Evolutionary conservation across 257 asterid genomes (phyloP).

Genomic region (Echites panduratus): DNA sequence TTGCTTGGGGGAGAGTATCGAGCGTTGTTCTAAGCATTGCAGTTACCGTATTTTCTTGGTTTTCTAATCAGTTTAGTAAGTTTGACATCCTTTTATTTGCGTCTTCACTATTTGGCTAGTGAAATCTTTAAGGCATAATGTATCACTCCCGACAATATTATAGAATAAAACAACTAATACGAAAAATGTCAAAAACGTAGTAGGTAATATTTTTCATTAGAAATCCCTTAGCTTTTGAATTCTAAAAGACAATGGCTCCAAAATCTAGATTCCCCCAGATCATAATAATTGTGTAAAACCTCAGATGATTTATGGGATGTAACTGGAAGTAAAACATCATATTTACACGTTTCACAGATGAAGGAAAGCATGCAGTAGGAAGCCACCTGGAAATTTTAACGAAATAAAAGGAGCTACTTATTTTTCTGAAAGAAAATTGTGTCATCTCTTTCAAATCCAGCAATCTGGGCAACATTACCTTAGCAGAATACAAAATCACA

Average conservation of each 20-base stretch:
- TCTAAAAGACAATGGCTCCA: not conserved
- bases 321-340: not conserved
- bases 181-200: not conserved
- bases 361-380: not conserved
- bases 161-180: not conserved
- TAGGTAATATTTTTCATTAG: not conserved
- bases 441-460: not conserved
- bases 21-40: not conserved
- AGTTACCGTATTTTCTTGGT: not conserved
- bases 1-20: not conserved
- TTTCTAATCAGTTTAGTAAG: not conserved
- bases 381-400: not conserved
- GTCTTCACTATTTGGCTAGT: not conserved
- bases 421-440: constrained; percentile 2
- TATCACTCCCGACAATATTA: not conserved
- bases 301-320: not conserved
- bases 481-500: constrained; percentile 88
- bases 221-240: not conserved
- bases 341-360: not conserved
- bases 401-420: not conserved
- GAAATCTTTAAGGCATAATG: not conserved
- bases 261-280: not conserved
- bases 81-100: not conserved
- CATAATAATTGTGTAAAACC: not conserved
- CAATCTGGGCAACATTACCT: constrained; percentile 43